Conservation (phyloP, 2,329 filamentous ascomycete species). For the Aspergillus ochraceus region DNA sequence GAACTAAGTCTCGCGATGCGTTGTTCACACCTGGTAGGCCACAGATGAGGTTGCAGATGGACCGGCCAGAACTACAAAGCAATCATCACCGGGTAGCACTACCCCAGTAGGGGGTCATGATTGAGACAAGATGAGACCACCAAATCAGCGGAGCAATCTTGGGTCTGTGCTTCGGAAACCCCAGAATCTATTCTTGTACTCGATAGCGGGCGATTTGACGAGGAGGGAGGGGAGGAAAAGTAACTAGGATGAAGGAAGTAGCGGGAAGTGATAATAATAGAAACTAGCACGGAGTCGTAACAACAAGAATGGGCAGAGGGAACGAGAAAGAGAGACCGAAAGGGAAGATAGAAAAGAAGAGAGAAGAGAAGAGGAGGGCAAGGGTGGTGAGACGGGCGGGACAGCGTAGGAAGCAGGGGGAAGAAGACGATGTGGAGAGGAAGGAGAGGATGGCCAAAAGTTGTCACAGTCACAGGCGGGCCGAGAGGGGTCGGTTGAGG, state of each 20-base stretch:
- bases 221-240: not conserved
- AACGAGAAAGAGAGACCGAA: not conserved
- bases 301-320: too few relatives aligned
- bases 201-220: not conserved
- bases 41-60: conserved; percentile 36
- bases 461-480: conserved; percentile 17
- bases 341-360: not conserved
- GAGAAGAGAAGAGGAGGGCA: not conserved
- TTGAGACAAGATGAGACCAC: conserved; percentile 23
- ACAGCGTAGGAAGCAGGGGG: conserved; percentile 13
- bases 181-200: not conserved
- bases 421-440: conserved; percentile 2
- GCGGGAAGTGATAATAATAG: too few relatives aligned
- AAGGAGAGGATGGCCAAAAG: conserved; percentile 5
- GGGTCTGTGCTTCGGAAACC: conserved; percentile 10
- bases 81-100: conserved; percentile 38
- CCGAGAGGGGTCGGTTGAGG: conserved; percentile 21
- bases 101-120: conserved; percentile 39
- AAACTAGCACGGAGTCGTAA: too few relatives aligned
- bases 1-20: conserved; percentile 34
- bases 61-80: conserved; percentile 39
- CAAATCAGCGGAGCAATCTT: conserved; percentile 17
- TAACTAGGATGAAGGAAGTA: too few relatives aligned
- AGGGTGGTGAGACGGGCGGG: conserved; percentile 3
- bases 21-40: conserved; percentile 39